These are phyloP conservation scores for Kwoniella shivajii DNA, from an alignment of 1,284 basidiomycete genomes.

Conservation along the genomic window DNA sequence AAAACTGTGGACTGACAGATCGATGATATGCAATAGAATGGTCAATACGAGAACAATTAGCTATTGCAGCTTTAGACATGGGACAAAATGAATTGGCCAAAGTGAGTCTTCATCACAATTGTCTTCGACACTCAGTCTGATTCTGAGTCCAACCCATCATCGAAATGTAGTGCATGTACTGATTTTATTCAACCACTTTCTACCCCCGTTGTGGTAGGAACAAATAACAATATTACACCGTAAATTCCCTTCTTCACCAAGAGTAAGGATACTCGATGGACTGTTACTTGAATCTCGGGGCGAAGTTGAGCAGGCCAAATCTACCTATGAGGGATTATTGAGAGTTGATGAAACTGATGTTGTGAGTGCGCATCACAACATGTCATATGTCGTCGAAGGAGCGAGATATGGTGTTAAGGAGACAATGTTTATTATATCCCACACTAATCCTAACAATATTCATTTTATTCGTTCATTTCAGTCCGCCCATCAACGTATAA, in stretches of 20 bases:
- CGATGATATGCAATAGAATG: slow-evolving; percentile 61
- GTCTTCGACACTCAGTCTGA: too few species aligned
- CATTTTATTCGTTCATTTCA: too few species aligned
- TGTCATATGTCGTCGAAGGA: not conserved
- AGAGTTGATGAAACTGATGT: slow-evolving; percentile 71
- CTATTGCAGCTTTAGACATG: slow-evolving; percentile 81
- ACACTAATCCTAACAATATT: not conserved
- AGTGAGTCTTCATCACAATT: slow-evolving; percentile 64
- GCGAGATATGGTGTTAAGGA: not conserved
- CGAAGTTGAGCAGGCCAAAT: slow-evolving; percentile 48
- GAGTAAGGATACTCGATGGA: slow-evolving; percentile 80
- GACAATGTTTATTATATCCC: not conserved
- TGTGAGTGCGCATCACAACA: slow-evolving; percentile 66
- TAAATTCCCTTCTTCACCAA: slow-evolving; percentile 79
- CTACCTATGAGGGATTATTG: slow-evolving; percentile 66
- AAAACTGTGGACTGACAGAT: not conserved
- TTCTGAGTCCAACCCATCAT: too few species aligned
- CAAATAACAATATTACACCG: slow-evolving; percentile 68
- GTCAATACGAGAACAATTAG: slow-evolving; percentile 85
- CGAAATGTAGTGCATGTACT: too few species aligned
- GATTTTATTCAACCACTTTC: too few species aligned
- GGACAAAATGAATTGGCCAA: slow-evolving; percentile 78
- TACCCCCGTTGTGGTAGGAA: slow-evolving; percentile 54
- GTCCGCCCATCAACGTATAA: slow-evolving; percentile 81
- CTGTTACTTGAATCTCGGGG: slow-evolving; percentile 78